These are phyloP conservation scores for Aspergillus tanneri DNA, from an alignment of 2,329 filamentous ascomycete species.

Conservation along the genomic window DNA sequence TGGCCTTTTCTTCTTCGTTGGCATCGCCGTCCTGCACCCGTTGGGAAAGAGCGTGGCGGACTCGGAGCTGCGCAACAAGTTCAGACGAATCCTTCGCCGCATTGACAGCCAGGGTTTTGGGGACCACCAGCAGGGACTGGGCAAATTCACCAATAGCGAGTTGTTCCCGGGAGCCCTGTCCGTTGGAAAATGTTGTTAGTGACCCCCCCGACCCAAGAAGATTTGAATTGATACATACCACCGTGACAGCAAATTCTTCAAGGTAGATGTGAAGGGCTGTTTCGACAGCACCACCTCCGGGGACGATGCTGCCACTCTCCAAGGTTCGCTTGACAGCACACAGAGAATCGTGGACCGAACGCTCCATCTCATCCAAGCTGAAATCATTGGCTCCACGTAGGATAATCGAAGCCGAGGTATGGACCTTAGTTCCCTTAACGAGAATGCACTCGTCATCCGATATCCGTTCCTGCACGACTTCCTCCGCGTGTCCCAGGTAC, in stretches of 20 bases:
- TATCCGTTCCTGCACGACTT: constrained; percentile 97
- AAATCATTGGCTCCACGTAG: constrained; percentile 95
- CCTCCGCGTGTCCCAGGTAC: constrained; percentile 85
- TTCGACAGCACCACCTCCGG: constrained; percentile 93
- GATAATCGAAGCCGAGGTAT: constrained; percentile 92
- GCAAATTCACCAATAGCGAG: constrained; percentile 97
- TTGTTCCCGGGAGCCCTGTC: constrained; percentile 82
- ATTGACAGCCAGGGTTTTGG: constrained; percentile 95
- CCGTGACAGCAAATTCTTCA: constrained; percentile 96
- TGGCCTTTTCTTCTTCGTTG: constrained; percentile 78
- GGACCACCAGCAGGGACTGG: constrained; percentile 87
- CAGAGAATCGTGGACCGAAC: constrained; percentile 93
- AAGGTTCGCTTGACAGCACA: constrained; percentile 96
- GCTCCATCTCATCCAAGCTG: constrained; percentile 98
- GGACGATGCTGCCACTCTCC: constrained; percentile 94
- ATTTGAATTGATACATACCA: constrained; percentile 55
- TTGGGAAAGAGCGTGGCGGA: constrained; percentile 90
- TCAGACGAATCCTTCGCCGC: constrained; percentile 95
- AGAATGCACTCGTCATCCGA: constrained; percentile 98
- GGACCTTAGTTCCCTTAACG: constrained; percentile 90
- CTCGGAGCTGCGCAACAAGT: constrained; percentile 91
- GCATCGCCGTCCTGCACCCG: constrained; percentile 79
- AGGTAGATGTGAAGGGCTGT: constrained; percentile 99
- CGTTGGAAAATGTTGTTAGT: constrained; percentile 3
- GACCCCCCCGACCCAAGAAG: background rate